phyloP scores from a whole-genome alignment of 148 eudicot species.

The Dysphania ambrosioides region DNA sequence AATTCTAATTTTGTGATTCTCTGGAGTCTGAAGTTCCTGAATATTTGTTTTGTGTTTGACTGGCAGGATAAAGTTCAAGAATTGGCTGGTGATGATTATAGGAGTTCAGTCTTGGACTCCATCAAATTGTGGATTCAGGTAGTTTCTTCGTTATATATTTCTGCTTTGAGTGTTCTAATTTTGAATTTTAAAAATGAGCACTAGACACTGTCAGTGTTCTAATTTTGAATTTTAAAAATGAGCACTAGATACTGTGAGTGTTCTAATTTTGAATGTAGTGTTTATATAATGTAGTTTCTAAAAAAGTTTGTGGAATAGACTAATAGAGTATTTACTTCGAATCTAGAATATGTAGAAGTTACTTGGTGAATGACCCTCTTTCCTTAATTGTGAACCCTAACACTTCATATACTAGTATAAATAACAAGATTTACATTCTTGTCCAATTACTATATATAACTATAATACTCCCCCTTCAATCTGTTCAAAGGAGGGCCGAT shows the following conservation, averaged over 20 bases:
- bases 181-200: background rate
- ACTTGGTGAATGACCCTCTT: background rate
- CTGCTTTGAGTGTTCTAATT: background rate
- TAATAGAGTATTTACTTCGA: background rate
- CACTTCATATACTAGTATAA: background rate
- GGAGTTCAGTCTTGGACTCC: constrained; percentile 82
- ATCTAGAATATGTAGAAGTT: background rate
- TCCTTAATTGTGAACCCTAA: too few relatives aligned
- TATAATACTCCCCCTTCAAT: background rate
- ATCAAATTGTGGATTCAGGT: constrained; percentile 96
- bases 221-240: background rate
- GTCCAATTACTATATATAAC: background rate
- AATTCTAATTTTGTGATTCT: background rate
- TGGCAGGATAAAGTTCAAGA: constrained; percentile 77
- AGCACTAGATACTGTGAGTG: too few relatives aligned
- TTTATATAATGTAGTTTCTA: background rate
- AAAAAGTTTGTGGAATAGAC: background rate
- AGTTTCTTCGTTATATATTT: constrained; percentile 4
- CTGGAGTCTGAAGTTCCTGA: background rate
- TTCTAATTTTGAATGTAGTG: too few relatives aligned
- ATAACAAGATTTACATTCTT: background rate
- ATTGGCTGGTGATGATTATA: constrained; percentile 88
- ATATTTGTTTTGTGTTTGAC: constrained; percentile 22
- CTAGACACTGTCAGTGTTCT: background rate
- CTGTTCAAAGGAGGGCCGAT: background rate